These are phyloP conservation scores for Rutstroemia sydowiana DNA, from an alignment of 2,329 filamentous ascomycete species.

Conservation along the genomic window DNA sequence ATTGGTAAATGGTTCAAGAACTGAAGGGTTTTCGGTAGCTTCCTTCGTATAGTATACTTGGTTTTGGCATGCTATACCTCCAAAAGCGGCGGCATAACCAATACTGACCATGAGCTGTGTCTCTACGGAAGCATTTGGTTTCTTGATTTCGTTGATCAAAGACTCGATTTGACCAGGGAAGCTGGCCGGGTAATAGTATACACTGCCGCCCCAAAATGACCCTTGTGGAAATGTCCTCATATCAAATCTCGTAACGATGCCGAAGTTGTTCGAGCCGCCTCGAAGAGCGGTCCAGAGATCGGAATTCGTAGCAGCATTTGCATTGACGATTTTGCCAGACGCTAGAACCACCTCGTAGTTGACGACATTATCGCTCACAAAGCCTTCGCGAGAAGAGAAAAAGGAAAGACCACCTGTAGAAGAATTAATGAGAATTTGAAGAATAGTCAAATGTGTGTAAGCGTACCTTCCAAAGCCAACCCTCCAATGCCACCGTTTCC, in stretches of 20 bases:
- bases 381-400: conserved; percentile 33
- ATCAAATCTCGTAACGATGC: conserved; percentile 40
- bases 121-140: conserved; percentile 4
- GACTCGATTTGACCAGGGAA: conserved; percentile 1
- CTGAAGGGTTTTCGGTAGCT: background rate
- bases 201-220: conserved; percentile 9
- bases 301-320: conserved; percentile 31
- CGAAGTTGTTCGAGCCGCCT: conserved; percentile 49
- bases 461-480: background rate
- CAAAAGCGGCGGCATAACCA: conserved; percentile 1
- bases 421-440: background rate
- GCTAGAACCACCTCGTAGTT: conserved; percentile 46
- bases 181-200: background rate
- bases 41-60: conserved; percentile 6
- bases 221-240: conserved; percentile 11
- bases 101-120: conserved; percentile 8
- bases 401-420: conserved; percentile 20
- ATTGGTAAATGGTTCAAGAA: conserved; percentile 6
- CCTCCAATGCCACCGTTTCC: conserved; percentile 13
- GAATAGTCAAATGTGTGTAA: background rate
- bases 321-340: conserved; percentile 41
- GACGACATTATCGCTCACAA: conserved; percentile 41
- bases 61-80: conserved; percentile 1
- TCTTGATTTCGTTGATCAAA: conserved; percentile 1
- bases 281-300: conserved; percentile 47